Percentiles rank a stretch among this genome's conserved stretches.
These are phyloP conservation scores for Aphanocladium album DNA, from an alignment of 2,329 filamentous ascomycete species.

Conservation along the genomic window DNA sequence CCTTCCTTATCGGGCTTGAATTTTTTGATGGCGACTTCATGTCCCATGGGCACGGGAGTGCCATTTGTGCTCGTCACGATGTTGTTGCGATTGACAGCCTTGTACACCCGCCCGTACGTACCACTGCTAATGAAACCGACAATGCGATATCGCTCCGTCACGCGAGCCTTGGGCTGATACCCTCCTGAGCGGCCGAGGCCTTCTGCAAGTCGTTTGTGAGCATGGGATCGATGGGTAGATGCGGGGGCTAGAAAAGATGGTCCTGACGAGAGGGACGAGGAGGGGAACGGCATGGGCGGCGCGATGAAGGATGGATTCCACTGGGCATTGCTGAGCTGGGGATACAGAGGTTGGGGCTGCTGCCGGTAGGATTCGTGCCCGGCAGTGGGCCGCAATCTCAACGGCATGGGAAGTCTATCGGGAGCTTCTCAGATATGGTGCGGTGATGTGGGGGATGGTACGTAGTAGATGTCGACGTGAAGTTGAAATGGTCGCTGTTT, in stretches of 20 bases:
- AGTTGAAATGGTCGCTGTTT: neutral
- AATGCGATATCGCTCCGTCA: conserved; percentile 91
- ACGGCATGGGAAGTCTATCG: neutral
- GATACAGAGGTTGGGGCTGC: neutral
- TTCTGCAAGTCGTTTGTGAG: conserved; percentile 43
- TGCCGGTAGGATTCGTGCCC: neutral
- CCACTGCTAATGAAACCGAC: conserved; percentile 97
- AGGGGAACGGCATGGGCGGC: conserved; percentile 12
- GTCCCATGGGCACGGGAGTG: conserved; percentile 43
- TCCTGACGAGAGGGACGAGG: neutral
- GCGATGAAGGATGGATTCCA: neutral
- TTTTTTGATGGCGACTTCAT: conserved; percentile 97
- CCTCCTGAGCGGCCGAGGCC: conserved; percentile 46
- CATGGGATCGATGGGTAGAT: conserved; percentile 2
- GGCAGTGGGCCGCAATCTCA: neutral
- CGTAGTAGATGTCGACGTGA: neutral
- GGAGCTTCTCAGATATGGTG: neutral
- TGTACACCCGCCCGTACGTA: conserved; percentile 97
- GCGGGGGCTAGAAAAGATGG: neutral
- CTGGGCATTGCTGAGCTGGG: neutral
- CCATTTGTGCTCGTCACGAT: conserved; percentile 10
- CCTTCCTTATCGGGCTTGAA: conserved; percentile 99
- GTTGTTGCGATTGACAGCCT: conserved; percentile 64
- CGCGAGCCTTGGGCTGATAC: conserved; percentile 75
- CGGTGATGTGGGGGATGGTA: neutral